Evolutionary conservation across 2,329 filamentous ascomycete species (phyloP), one percentile per base, ranked within the genome.

Genomic region (Hypoxylon sp.): DNA sequence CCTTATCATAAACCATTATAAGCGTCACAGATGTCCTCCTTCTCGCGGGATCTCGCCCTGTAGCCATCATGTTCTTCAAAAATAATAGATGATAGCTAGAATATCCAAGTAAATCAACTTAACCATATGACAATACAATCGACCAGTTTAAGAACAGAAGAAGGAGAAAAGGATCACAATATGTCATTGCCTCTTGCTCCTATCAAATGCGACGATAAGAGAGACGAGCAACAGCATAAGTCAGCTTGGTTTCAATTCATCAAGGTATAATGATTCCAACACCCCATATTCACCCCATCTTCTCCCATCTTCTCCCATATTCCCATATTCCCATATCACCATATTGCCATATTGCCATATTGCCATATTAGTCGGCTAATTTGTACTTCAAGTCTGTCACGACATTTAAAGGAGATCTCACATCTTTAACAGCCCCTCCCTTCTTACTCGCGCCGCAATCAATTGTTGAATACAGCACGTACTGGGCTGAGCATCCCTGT

Each of bases 361-460:
- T n/a, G 13, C 42, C 33, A 10, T n/a, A 52, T 51, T 14, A 2
- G 19, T 35, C 8, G 39, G 22, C 65, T 68, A 17, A 63, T 24
- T 70, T 8, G 33, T 14, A 42, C 9, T 50, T 37, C 14, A 53
- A 88, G 87, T 94, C 92, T 52, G 92, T 94, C 77, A 90, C 91
- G 59, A 93, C 91, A 3, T 95, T 94, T 84, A 93, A 92, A 77
- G 92, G 92, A 75, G 92, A 95, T 80, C 87, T 94, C 65, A 91
- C 92, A 35, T 93, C 91, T 67, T 83, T 95, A 76, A 94, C 92
- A 37, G 92, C 92, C 42, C 92, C 92, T 60, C 92, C 92, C 17
- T 95, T 94, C 76, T 94, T 95, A 74, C 88, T 95, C 60, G 93
- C 92, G 44, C 88, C 90, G 39, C 93, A 91, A 73, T 94, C 91